Evolutionary conservation across 75 land plant species (phyloP), one percentile per base, ranked within the genome.

Genomic region (Picea sitchensis): DNA sequence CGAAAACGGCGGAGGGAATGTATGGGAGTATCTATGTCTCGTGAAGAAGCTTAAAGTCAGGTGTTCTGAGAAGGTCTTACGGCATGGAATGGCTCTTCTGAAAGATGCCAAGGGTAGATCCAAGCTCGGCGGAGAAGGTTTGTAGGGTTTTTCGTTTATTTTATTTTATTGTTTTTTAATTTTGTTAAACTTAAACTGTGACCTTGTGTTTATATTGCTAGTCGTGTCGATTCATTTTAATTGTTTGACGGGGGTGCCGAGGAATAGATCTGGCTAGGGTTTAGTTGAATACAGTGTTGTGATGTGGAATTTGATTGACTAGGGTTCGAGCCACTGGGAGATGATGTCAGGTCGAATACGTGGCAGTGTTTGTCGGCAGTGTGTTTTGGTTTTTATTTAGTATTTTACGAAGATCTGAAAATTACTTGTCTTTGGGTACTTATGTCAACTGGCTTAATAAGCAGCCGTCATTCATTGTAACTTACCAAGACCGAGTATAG

Each of bases 1-100:
- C n/a, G 94, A 93, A 11, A 82, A 93, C 63, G 93, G 97, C 14
- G 97, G 94, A 58, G 95, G 92, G n/a, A 92, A 92, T 14, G 88
- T 82, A 7, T 94, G 88, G 90, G 91, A 92, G 79, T 95, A 94
- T 65, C 87, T 95, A 31, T 84, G 80, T 62, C 84, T 95, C 18
- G 79, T 94, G 47, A 81, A 90, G 36, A 93, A 92, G 83, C 88
- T 94, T 82, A 94, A 89, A 79, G 76, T 88, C 56, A 87, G 98
- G 26, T 89, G 98, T 1, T 89, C 98, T 31, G 84, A 90, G 13
- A 87, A 84, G 64, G 98, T 94, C 58, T 67, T 90, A 31, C 87
- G 86, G 82, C 88, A 90, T 38, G 98, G 98, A 1, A 73, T 88
- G 54, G 81, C 85, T 12, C 88, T 95, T 58, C 85, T 95, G 69